A percentile compares a stretch with the other conserved stretches of the same genome.
These are phyloP conservation scores for Cymodocea nodosa DNA, from an alignment of 116 monocot genomes.

Conservation along the genomic window DNA sequence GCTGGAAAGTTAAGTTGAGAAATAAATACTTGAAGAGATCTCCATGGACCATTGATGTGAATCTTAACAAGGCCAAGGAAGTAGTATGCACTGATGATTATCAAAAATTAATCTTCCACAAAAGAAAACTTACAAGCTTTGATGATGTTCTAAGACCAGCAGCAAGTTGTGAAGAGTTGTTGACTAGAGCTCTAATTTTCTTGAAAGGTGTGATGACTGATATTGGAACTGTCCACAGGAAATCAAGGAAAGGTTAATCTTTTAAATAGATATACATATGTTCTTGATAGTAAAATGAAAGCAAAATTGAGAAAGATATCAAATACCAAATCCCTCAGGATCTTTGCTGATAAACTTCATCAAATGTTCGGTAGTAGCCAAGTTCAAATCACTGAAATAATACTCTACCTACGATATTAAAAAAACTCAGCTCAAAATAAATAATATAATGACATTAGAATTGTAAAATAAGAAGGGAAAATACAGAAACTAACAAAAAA, in stretches of 20 bases:
- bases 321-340: constrained; percentile 90
- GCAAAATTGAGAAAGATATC: neutral
- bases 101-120: neutral
- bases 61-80: no score
- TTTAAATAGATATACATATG: no score
- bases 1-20: no score
- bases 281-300: no score
- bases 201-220: constrained; percentile 81
- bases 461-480: no score
- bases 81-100: no score
- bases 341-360: constrained; percentile 95
- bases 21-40: no score
- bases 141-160: constrained; percentile 68
- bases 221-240: constrained; percentile 62
- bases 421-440: no score
- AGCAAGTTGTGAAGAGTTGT: constrained; percentile 58
- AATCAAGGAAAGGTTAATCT: neutral
- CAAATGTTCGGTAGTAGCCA: constrained; percentile 96
- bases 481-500: no score
- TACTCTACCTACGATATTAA: constrained; percentile 60
- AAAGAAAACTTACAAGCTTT: constrained; percentile 71
- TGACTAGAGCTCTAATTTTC: constrained; percentile 84
- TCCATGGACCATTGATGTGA: no score
- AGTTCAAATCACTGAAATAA: constrained; percentile 89
- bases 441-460: no score